Evolutionary conservation across 257 asterid genomes (phyloP), one percentile per base, ranked within the genome.

Genomic region (Solanum sejunctum): DNA sequence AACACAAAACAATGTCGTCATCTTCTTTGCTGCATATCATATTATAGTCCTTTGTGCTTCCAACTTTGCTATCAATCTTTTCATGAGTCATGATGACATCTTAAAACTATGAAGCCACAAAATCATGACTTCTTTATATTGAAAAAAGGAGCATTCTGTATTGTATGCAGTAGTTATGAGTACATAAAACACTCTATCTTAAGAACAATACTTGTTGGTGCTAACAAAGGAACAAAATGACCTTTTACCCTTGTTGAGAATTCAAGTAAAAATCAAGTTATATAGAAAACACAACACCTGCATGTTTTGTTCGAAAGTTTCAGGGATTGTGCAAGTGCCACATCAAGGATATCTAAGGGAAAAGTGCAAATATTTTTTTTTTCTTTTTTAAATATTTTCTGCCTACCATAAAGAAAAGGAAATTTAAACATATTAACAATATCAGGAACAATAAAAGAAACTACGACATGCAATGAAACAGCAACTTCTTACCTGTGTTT

Each of bases 401-500:
- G 1, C 39, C 58, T 17, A 43, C 82, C 2, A 23, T 23, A 73
- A 21, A 45, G 9, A 47, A 23, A 4, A 13, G 60, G 57, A n/a
- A 23, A 49, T 52, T 49, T 23, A 21, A 51, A 21, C 82, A 49
- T 23, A 75, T 13, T 49, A 43, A 32, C 49, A 26, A 49, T 17
- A 28, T 51, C 80, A 16, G 5, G 80, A 86, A 78, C 20, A 28
- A 69, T 61, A 49, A 82, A 75, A 28, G 57, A 85, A 88, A 83
- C 54, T 70, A 49, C 64, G 63, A 39, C 84, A 43, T 56, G 57
- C 32, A 58, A 86, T 80, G 85, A 82, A 83, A 43, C 84, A 83
- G 77, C 83, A 72, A 56, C 72, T 67, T 67, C 93, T 87, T 95
- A 96, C 99, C 87, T 96, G 99, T 87, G 89, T 89, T 87, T 95